A percentile compares a stretch with the other conserved stretches of the same genome.
Conservation (phyloP, 192 early-diverging fungal genomes). For the Backusella parvicylindrica region DNA sequence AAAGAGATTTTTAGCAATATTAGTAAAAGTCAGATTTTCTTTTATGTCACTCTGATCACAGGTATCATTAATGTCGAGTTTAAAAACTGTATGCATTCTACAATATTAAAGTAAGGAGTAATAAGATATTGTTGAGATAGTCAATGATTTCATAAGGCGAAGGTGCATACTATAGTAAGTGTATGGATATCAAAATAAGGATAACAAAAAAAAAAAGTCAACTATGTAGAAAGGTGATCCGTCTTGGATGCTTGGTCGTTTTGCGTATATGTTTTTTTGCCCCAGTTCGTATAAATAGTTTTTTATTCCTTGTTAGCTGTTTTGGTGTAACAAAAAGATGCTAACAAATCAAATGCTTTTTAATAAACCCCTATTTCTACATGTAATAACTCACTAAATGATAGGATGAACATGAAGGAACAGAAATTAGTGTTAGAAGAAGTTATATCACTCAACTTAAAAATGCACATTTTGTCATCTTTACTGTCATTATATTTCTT, state of each 20-base stretch:
- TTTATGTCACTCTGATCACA: neutral
- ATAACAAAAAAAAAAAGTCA: neutral
- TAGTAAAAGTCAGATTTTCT: neutral
- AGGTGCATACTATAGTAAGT: neutral
- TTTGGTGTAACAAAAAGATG: neutral
- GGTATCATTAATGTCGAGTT: neutral
- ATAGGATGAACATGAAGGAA: neutral
- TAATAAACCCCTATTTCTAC: neutral
- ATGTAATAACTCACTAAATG: neutral
- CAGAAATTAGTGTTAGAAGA: neutral
- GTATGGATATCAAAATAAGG: neutral
- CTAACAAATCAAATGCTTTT: neutral
- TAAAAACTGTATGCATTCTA: neutral
- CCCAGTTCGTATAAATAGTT: neutral
- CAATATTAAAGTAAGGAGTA: neutral
- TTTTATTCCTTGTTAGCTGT: neutral
- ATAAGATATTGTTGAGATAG: neutral
- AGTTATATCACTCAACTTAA: neutral
- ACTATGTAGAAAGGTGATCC: neutral
- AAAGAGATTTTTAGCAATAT: neutral
- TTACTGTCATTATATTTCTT: neutral
- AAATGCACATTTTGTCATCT: neutral
- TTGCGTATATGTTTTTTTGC: neutral
- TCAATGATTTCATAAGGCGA: neutral
- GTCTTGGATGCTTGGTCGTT: neutral